phyloP scores from a whole-genome alignment of 345 rosid species.

The Gossypium bickii region DNA sequence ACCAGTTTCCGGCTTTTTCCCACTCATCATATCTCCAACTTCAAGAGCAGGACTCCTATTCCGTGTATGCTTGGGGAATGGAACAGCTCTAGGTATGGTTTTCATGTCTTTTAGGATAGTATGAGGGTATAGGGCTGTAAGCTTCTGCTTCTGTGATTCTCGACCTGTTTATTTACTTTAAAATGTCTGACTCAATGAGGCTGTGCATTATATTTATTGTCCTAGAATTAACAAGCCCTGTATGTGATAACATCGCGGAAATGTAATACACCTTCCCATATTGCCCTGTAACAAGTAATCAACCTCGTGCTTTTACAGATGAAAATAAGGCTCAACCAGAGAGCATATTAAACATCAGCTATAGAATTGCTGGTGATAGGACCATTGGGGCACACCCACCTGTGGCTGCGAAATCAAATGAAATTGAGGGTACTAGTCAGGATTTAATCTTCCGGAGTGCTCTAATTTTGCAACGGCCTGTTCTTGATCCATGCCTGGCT shows the following conservation, averaged over 20 bases:
- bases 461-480: constrained; percentile 75
- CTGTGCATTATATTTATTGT: not conserved
- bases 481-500: constrained; percentile 87
- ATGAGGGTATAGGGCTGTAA: not conserved
- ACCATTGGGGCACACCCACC: constrained; percentile 84
- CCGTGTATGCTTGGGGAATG: constrained; percentile 57
- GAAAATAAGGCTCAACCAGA: constrained; percentile 44
- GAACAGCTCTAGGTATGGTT: constrained; percentile 43
- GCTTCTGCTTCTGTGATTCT: not conserved
- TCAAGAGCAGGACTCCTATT: constrained; percentile 79
- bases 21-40: constrained; percentile 72
- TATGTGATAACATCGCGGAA: not conserved
- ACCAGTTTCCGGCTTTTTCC: constrained; percentile 71
- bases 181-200: not conserved
- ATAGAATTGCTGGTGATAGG: constrained; percentile 72
- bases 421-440: constrained; percentile 34
- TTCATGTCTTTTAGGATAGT: constrained; percentile 1
- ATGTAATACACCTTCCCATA: not conserved
- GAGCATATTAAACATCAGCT: constrained; percentile 75
- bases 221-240: not conserved
- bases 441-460: constrained; percentile 79
- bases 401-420: constrained; percentile 35
- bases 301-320: constrained; percentile 32
- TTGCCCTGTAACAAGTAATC: constrained; percentile 7
- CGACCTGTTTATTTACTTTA: not conserved